Conservation (phyloP, 805 yeast genomes). For the Yarrowia sp. region DNA sequence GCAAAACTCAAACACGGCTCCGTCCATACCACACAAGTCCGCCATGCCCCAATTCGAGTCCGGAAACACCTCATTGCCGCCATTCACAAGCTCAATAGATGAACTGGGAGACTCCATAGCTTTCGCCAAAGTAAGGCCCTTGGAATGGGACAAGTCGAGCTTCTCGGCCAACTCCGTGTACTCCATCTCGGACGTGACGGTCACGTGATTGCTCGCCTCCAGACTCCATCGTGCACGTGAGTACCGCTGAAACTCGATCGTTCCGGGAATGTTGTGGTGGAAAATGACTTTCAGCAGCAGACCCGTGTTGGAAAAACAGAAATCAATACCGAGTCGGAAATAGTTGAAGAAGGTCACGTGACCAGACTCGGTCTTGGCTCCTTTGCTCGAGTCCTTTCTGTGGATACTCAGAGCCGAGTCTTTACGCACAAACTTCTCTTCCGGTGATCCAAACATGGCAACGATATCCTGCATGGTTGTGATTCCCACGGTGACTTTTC, state of each 20-base stretch:
- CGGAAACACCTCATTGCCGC: slow-evolving; percentile 20
- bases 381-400: neutral
- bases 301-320: slow-evolving; percentile 10
- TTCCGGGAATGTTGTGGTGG: slow-evolving; percentile 27
- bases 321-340: slow-evolving; percentile 26
- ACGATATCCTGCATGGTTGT: slow-evolving; percentile 22
- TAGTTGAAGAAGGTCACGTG: slow-evolving; percentile 36
- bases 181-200: slow-evolving; percentile 27
- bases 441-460: slow-evolving; percentile 29
- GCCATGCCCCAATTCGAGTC: slow-evolving; percentile 36
- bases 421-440: slow-evolving; percentile 14
- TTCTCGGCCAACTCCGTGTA: slow-evolving; percentile 20
- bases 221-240: slow-evolving; percentile 5
- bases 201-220: slow-evolving; percentile 1
- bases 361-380: neutral
- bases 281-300: slow-evolving; percentile 15
- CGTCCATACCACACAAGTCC: slow-evolving; percentile 28
- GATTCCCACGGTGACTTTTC: slow-evolving; percentile 1
- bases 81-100: slow-evolving; percentile 26
- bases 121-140: slow-evolving; percentile 21
- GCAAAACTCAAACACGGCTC: slow-evolving; percentile 30
- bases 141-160: slow-evolving; percentile 17
- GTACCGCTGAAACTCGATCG: slow-evolving; percentile 26
- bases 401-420: slow-evolving; percentile 28
- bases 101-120: slow-evolving; percentile 28